A percentile compares a stretch with the other conserved stretches of the same genome.
These are phyloP conservation scores for Tulasnella sp. DNA, from an alignment of 768 basidiomycete species.

Conservation along the genomic window DNA sequence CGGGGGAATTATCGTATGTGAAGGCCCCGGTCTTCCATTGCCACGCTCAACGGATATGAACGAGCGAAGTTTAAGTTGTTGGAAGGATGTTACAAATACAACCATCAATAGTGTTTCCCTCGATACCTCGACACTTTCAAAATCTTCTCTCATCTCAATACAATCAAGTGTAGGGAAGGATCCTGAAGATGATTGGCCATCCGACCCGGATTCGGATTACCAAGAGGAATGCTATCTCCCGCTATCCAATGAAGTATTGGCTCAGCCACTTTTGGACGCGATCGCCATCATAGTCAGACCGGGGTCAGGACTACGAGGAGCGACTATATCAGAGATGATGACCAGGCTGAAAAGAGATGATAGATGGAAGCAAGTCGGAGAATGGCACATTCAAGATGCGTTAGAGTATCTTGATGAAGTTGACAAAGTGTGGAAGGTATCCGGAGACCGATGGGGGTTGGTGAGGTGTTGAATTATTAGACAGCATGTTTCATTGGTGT, in stretches of 20 bases:
- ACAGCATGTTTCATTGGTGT: no score
- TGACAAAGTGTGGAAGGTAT: slow-evolving; percentile 27
- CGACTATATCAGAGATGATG: slow-evolving; percentile 37
- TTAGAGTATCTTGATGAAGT: slow-evolving; percentile 34
- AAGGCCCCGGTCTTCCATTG: slow-evolving; percentile 40
- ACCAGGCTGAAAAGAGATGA: slow-evolving; percentile 34
- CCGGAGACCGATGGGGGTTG: slow-evolving; percentile 28
- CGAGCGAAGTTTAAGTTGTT: slow-evolving; percentile 27
- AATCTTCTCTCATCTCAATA: slow-evolving; percentile 16
- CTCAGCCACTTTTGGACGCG: slow-evolving; percentile 34
- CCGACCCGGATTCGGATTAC: slow-evolving; percentile 37
- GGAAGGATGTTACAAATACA: slow-evolving; percentile 32
- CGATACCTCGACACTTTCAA: slow-evolving; percentile 23
- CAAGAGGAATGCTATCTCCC: slow-evolving; percentile 58
- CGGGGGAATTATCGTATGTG: slow-evolving; percentile 63
- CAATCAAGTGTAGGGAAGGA: slow-evolving; percentile 27
- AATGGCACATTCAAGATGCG: slow-evolving; percentile 52
- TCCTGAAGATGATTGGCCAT: slow-evolving; percentile 33
- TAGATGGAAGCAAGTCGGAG: slow-evolving; percentile 50
- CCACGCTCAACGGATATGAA: slow-evolving; percentile 15
- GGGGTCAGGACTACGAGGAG: slow-evolving; percentile 20
- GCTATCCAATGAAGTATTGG: slow-evolving; percentile 41
- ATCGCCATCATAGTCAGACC: slow-evolving; percentile 29
- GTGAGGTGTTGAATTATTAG: no score
- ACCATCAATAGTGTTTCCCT: slow-evolving; percentile 23